Evolutionary conservation across 2,329 filamentous ascomycete genomes (phyloP).

Genomic region (Neonectria sp.): DNA sequence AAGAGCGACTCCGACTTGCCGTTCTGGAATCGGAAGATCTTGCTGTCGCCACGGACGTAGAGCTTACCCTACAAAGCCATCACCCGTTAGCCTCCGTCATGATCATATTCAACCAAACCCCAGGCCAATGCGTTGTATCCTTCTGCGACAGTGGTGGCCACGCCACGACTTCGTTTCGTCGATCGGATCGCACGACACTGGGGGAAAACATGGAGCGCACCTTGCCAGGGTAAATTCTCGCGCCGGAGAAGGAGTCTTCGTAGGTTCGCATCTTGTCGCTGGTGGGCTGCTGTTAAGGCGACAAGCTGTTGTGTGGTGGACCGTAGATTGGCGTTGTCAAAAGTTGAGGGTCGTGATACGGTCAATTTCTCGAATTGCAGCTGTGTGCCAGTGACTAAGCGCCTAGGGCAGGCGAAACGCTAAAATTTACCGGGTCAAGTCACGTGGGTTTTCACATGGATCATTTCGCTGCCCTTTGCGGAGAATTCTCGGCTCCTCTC

Average conservation of each 20-base stretch:
- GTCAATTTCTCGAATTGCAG: slow-evolving; percentile 59
- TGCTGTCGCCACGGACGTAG: slow-evolving; percentile 99
- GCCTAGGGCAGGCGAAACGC: slow-evolving; percentile 55
- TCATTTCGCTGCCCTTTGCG: slow-evolving; percentile 10
- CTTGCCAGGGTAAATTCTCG: slow-evolving; percentile 79
- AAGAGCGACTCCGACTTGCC: slow-evolving; percentile 99
- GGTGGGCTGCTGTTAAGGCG: slow-evolving; percentile 55
- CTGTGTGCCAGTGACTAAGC: slow-evolving; percentile 60
- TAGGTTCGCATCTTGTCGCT: slow-evolving; percentile 75
- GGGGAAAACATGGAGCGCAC: slow-evolving; percentile 59
- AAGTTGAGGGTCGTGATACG: slow-evolving; percentile 53
- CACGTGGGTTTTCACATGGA: slow-evolving; percentile 51
- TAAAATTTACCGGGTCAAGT: slow-evolving; percentile 38
- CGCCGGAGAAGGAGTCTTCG: slow-evolving; percentile 77
- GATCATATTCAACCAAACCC: slow-evolving; percentile 30
- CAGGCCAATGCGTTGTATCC: slow-evolving; percentile 33
- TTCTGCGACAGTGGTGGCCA: slow-evolving; percentile 22
- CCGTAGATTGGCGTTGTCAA: slow-evolving; percentile 57
- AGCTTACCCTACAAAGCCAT: slow-evolving; percentile 86
- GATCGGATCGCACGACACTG: slow-evolving; percentile 42
- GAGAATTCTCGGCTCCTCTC: slow-evolving; percentile 37
- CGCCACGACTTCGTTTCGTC: slow-evolving; percentile 37
- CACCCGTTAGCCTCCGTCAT: slow-evolving; percentile 48
- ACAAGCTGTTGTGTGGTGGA: slow-evolving; percentile 60
- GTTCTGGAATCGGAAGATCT: slow-evolving; percentile 99